Conservation (phyloP, 2,329 filamentous ascomycete species). For the Plectosphaerella cucumerina region DNA sequence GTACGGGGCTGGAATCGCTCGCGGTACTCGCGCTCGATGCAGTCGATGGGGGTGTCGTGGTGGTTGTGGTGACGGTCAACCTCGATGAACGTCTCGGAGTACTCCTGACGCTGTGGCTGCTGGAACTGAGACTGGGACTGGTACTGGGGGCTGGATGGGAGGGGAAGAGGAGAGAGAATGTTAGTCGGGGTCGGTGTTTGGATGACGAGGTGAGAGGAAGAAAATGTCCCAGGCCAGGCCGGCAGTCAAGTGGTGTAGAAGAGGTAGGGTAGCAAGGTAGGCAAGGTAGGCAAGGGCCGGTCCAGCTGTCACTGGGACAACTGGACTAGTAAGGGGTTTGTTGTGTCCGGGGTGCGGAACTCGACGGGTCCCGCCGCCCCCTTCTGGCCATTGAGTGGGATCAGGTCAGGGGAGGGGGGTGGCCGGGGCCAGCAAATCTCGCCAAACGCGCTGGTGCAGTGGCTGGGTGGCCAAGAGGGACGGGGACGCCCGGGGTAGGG, state of each 20-base stretch:
- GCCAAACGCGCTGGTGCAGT: neutral
- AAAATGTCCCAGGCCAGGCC: no score
- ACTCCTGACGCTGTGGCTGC: constrained; percentile 31
- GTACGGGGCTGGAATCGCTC: constrained; percentile 52
- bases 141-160: constrained; percentile 13
- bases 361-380: no score
- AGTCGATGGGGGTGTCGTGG: constrained; percentile 51
- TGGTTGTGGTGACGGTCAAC: constrained; percentile 51
- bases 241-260: constrained; percentile 23
- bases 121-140: constrained; percentile 7
- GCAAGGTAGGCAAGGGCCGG: neutral
- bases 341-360: neutral
- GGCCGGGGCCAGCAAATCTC: neutral
- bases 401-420: neutral
- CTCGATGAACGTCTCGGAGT: constrained; percentile 64
- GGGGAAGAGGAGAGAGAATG: constrained; percentile 14
- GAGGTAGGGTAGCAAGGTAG: constrained; percentile 9
- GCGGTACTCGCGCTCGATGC: constrained; percentile 64
- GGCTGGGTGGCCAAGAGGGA: neutral
- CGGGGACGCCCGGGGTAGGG: neutral
- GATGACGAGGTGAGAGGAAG: neutral
- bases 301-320: constrained; percentile 12
- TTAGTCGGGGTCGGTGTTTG: constrained; percentile 12
- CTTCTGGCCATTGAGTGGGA: neutral
- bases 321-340: constrained; percentile 1